Evolutionary conservation across 2,329 filamentous ascomycete genomes (phyloP), one percentile per base, ranked within the genome.

Genomic region (Penicillium sp.): DNA sequence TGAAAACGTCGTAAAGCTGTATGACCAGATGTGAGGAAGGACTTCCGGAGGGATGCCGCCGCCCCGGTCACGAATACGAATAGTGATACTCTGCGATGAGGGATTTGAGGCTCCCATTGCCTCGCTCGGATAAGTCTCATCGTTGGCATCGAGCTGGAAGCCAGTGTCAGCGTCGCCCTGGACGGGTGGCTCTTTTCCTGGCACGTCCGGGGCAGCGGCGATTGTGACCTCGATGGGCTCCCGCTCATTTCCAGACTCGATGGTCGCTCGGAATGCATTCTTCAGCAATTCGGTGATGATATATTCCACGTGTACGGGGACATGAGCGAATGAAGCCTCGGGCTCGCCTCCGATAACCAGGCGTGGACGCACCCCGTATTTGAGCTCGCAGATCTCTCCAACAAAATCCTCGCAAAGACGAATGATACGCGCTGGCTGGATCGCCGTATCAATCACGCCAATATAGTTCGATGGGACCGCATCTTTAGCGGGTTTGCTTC

Each of bases 211-310:
- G 0, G 86, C 81, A 1, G 86, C 90, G 0, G 94, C 94, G 62
- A 99, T 95, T 14, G 95, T 99, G 61, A 98, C 88, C 66, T 96
- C 91, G 42, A 99, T 84, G 1, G 94, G 91, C 65, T 96, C 90
- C 43, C 85, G 83, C 67, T 90, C 89, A 70, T 86, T 88, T n/a
- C 88, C 87, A 59, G 85, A 88, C 76, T 99, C 95, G 10, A 98
- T 88, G 0, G 92, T 96, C 4, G 95, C 94, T 45, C 95, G 87
- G 79, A 98, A 99, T 0, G 93, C 91, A 72, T 99, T 99, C 77
- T 99, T 99, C 59, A 99, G 84, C 1, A 99, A 84, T 76, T 99
- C 95, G 0, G 94, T 99, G 64, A 97, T 86, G 65, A 99, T 97
- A 76, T 99, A 99, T 77, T 98, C 94, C 25, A 99, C 84, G 75